Evolutionary conservation across 495 filamentous ascomycete species (phyloP).

Genomic region (Trichoderma orchidacearum): DNA sequence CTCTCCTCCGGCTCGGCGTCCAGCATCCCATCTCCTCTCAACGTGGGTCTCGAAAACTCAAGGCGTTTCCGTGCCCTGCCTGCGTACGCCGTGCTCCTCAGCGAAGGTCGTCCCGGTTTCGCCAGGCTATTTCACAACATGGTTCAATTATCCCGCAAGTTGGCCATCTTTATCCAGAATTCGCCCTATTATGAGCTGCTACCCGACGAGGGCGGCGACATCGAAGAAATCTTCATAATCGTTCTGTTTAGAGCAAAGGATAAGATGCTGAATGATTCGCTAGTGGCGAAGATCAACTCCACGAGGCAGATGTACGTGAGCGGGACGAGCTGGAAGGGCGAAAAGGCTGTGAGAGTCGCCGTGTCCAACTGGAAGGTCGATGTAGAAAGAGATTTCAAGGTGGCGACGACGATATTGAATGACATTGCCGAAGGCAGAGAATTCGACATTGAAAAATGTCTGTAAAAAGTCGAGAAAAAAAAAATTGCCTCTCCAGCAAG

Average conservation of each 20-base stretch:
- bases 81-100: conserved; percentile 67
- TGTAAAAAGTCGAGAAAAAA: not conserved
- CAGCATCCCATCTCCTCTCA: conserved; percentile 64
- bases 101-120: conserved; percentile 61
- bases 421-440: conserved; percentile 8
- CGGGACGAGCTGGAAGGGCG: conserved; percentile 62
- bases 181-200: conserved; percentile 50
- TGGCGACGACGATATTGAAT: conserved; percentile 35
- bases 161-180: conserved; percentile 47
- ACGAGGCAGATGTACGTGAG: conserved; percentile 69
- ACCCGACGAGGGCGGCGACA: conserved; percentile 23
- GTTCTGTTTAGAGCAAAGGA: conserved; percentile 72
- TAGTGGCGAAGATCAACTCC: conserved; percentile 60
- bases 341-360: conserved; percentile 63
- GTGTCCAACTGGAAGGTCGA: conserved; percentile 71
- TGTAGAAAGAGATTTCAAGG: conserved; percentile 36
- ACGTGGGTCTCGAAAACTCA: conserved; percentile 85
- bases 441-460: not conserved
- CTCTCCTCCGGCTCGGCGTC: conserved; percentile 32
- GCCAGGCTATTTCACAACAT: conserved; percentile 57
- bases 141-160: conserved; percentile 50
- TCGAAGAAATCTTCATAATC: conserved; percentile 49
- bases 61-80: conserved; percentile 81
- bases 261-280: conserved; percentile 43
- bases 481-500: not conserved